Evolutionary conservation across 306 rosid genomes (phyloP).

Genomic region (Oxytropis ochrocephala): DNA sequence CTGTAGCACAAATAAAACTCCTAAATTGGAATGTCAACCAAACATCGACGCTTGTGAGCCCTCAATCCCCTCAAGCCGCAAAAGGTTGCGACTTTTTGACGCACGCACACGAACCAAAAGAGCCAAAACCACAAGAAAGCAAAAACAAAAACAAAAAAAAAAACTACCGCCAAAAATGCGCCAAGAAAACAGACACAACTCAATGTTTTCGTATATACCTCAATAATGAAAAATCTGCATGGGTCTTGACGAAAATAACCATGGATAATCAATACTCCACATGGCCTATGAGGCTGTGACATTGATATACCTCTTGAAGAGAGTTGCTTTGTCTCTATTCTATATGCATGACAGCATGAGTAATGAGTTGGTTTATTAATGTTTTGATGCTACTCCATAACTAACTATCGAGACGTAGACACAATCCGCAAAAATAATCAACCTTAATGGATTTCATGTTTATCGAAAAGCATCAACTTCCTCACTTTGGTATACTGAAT

Average conservation of each 20-base stretch:
- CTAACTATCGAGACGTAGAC: not conserved
- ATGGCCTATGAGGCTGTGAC: not conserved
- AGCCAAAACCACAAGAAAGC: too few relatives aligned
- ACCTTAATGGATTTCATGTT: not conserved
- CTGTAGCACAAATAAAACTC: too few relatives aligned
- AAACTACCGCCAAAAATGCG: too few relatives aligned
- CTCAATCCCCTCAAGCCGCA: too few relatives aligned
- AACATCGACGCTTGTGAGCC: too few relatives aligned
- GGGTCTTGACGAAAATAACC: constrained; percentile 8
- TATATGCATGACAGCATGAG: not conserved
- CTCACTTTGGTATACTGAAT: not conserved
- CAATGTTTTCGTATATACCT: too few relatives aligned
- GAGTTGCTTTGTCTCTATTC: not conserved
- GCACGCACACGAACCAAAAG: too few relatives aligned
- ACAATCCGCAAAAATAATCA: not conserved
- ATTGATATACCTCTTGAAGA: constrained; percentile 1
- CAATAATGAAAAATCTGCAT: not conserved
- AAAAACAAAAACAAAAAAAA: too few relatives aligned
- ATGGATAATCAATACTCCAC: constrained; percentile 22
- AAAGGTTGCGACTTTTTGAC: too few relatives aligned
- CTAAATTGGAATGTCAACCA: too few relatives aligned
- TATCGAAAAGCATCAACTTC: constrained; percentile 3
- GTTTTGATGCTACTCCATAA: too few relatives aligned
- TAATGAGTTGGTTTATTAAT: not conserved
- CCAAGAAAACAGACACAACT: too few relatives aligned